These are phyloP conservation scores for Mangifera indica DNA, from an alignment of 345 rosid genomes.

Conservation along the genomic window DNA sequence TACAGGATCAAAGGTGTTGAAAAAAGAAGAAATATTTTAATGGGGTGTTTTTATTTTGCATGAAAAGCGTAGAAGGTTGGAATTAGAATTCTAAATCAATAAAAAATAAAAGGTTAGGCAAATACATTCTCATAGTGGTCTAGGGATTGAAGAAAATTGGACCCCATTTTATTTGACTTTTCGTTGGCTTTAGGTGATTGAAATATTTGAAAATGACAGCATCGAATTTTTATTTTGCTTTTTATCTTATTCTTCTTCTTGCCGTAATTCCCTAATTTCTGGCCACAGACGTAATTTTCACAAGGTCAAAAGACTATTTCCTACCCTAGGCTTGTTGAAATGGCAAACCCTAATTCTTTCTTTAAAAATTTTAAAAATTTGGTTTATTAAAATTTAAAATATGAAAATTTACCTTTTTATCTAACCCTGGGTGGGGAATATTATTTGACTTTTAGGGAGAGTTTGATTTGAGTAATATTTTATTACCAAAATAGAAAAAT, in stretches of 20 bases:
- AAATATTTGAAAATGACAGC: background rate
- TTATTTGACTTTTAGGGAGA: no score
- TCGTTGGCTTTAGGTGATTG: constrained; percentile 30
- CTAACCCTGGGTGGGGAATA: no score
- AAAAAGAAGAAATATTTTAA: background rate
- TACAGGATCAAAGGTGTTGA: constrained; percentile 17
- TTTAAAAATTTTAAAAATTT: no score
- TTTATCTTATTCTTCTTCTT: background rate
- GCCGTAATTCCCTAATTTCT: background rate
- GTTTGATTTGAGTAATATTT: no score
- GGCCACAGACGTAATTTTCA: constrained; percentile 18
- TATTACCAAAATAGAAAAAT: no score
- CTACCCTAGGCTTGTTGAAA: no score
- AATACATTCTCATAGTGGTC: constrained; percentile 8
- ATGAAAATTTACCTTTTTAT: no score
- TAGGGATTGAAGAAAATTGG: constrained; percentile 23
- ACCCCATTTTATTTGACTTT: constrained; percentile 50
- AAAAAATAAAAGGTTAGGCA: background rate
- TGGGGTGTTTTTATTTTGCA: background rate
- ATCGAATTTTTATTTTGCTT: constrained; percentile 9
- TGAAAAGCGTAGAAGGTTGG: constrained; percentile 6
- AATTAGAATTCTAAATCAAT: background rate
- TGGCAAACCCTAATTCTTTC: no score
- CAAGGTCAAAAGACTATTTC: no score
- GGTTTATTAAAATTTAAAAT: no score